phyloP scores from a whole-genome alignment of 164 flowering plant species.

The Buxus sempervirens region DNA sequence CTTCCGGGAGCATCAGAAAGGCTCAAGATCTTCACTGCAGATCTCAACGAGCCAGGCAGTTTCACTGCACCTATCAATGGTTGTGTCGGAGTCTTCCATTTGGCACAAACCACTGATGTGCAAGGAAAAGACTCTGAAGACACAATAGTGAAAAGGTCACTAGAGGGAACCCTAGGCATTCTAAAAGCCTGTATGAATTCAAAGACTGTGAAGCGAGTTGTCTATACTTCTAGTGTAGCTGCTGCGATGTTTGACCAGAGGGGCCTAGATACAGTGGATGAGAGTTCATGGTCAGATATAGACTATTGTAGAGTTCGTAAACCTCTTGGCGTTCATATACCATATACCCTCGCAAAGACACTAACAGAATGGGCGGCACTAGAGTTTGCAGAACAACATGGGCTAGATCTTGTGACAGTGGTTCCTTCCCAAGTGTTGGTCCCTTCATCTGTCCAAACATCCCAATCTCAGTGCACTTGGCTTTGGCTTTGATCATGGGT shows the following conservation, averaged over 20 bases:
- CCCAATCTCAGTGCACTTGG: conserved; percentile 19
- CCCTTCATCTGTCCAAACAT: conserved; percentile 35
- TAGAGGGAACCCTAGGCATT: conserved; percentile 33
- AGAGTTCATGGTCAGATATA: conserved; percentile 40
- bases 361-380: conserved; percentile 39
- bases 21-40: conserved; percentile 27
- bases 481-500: conserved; percentile 33
- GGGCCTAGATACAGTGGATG: conserved; percentile 25
- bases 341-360: conserved; percentile 40
- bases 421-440: conserved; percentile 31
- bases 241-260: conserved; percentile 15
- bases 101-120: conserved; percentile 39
- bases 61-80: conserved; percentile 18
- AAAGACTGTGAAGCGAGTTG: conserved; percentile 39
- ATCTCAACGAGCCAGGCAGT: conserved; percentile 21
- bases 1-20: conserved; percentile 24
- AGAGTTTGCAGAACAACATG: conserved; percentile 36
- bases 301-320: conserved; percentile 15
- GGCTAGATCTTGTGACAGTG: conserved; percentile 36
- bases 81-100: conserved; percentile 31
- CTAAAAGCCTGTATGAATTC: conserved; percentile 34
- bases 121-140: conserved; percentile 21
- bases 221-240: conserved; percentile 34
- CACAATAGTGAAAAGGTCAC: conserved; percentile 8
- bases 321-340: not conserved